Conservation (phyloP, 305 asterid genomes). For the Solanum hybrid region DNA sequence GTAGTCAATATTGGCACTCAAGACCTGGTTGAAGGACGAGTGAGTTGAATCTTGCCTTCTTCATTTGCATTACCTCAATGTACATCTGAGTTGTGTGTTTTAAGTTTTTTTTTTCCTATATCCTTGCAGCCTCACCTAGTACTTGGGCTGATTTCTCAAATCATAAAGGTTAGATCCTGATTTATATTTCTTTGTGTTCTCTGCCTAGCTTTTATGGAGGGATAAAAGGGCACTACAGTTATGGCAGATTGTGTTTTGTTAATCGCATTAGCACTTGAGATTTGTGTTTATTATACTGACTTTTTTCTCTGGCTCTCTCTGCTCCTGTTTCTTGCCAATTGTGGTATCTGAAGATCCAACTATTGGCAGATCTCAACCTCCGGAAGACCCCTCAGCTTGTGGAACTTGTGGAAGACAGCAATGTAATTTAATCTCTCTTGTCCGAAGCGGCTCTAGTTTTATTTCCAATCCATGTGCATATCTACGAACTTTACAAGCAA, state of each 20-base stretch:
- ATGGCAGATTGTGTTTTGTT: not conserved
- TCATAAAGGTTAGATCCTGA: constrained; percentile 67
- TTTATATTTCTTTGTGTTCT: constrained; percentile 3
- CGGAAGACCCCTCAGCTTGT: constrained; percentile 96
- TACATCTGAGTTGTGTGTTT: not conserved
- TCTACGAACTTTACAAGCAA: not conserved
- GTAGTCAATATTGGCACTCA: constrained; percentile 95
- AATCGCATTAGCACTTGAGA: not conserved
- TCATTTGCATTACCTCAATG: not conserved
- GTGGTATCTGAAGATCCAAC: constrained; percentile 69
- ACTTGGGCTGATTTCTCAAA: constrained; percentile 95
- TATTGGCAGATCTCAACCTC: constrained; percentile 94
- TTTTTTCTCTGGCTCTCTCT: not conserved
- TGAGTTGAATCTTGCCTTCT: constrained; percentile 27
- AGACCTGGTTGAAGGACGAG: constrained; percentile 95
- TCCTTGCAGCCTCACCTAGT: constrained; percentile 88
- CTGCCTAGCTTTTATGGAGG: constrained; percentile 2
- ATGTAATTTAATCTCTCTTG: constrained; percentile 25
- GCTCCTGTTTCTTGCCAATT: constrained; percentile 15
- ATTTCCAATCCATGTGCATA: not conserved
- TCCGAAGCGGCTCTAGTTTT: not conserved
- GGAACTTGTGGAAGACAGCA: constrained; percentile 91
- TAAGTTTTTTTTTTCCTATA: not conserved
- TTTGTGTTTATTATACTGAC: not conserved
- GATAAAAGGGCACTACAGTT: not conserved